These are phyloP conservation scores for Apocynum venetum DNA, from an alignment of 257 asterid genomes.

Conservation along the genomic window DNA sequence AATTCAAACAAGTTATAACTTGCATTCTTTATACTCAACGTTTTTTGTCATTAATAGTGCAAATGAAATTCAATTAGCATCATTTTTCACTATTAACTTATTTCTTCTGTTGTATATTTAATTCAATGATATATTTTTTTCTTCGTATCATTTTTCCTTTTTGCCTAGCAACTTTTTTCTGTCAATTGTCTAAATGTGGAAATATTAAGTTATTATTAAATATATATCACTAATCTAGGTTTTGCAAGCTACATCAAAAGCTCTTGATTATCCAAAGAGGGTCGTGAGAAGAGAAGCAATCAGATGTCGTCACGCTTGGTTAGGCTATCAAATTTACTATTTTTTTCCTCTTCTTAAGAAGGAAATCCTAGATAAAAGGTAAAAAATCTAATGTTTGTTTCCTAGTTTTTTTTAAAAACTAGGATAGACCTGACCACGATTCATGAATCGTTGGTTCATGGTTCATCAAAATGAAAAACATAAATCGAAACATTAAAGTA, in stretches of 20 bases:
- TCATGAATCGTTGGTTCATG: too few species aligned
- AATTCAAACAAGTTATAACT: too few species aligned
- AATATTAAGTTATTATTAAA: background rate
- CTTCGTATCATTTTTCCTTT: background rate
- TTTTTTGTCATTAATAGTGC: background rate
- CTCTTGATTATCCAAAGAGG: conserved; percentile 88
- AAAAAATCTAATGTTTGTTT: background rate
- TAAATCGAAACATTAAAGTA: too few species aligned
- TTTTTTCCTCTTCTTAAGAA: background rate
- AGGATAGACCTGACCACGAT: too few species aligned
- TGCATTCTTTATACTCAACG: too few species aligned
- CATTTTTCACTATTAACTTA: background rate
- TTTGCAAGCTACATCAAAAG: conserved; percentile 60
- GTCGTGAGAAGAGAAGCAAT: conserved; percentile 85
- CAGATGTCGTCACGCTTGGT: conserved; percentile 91
- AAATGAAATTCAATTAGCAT: conserved; percentile 1
- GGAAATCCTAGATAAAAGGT: background rate
- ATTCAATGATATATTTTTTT: background rate
- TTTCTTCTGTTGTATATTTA: background rate
- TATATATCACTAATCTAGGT: conserved; percentile 47
- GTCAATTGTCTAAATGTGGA: conserved; percentile 1
- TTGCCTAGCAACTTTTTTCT: background rate
- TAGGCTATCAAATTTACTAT: conserved; percentile 16
- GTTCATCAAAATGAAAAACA: too few species aligned
- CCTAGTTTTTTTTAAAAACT: too few species aligned